phyloP scores from a whole-genome alignment of 805 yeast genomes.

The Saccharomycopsis microspora region DNA sequence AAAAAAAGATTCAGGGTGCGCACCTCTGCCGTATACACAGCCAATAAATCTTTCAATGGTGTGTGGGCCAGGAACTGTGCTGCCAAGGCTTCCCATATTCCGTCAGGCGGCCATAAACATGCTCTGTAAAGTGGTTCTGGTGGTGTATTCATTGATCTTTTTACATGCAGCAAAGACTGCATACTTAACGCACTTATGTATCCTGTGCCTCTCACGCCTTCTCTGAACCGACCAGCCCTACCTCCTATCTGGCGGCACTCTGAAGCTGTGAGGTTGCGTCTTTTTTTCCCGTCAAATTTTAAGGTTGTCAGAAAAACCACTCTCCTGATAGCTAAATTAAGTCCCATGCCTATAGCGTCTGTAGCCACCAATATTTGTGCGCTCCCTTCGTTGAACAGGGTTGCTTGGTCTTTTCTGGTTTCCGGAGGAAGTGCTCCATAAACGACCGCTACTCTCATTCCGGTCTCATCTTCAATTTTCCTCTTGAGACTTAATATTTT shows the following conservation, averaged over 20 bases:
- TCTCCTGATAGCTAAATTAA: slow-evolving; percentile 74
- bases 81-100: slow-evolving; percentile 55
- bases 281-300: slow-evolving; percentile 60
- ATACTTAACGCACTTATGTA: slow-evolving; percentile 17
- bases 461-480: slow-evolving; percentile 51
- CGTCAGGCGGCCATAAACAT: slow-evolving; percentile 69
- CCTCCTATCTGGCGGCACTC: slow-evolving; percentile 90
- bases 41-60: slow-evolving; percentile 34
- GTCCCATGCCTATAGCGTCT: slow-evolving; percentile 97
- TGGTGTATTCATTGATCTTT: slow-evolving; percentile 25
- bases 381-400: slow-evolving; percentile 63
- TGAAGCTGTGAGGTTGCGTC: slow-evolving; percentile 42
- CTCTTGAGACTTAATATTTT: slow-evolving; percentile 60
- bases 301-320: slow-evolving; percentile 57
- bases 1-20: slow-evolving; percentile 22
- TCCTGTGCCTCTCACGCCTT: neutral
- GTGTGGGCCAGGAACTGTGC: slow-evolving; percentile 45
- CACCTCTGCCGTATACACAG: slow-evolving; percentile 34
- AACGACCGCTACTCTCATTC: slow-evolving; percentile 70
- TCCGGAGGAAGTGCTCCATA: slow-evolving; percentile 97
- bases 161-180: too few species aligned
- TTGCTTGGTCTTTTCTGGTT: slow-evolving; percentile 77
- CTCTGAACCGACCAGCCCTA: slow-evolving; percentile 74
- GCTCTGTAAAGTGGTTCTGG: slow-evolving; percentile 47
- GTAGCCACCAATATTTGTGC: slow-evolving; percentile 85